Evolutionary conservation across 257 asterid species (phyloP).

Genomic region (Solanum clarkiae): DNA sequence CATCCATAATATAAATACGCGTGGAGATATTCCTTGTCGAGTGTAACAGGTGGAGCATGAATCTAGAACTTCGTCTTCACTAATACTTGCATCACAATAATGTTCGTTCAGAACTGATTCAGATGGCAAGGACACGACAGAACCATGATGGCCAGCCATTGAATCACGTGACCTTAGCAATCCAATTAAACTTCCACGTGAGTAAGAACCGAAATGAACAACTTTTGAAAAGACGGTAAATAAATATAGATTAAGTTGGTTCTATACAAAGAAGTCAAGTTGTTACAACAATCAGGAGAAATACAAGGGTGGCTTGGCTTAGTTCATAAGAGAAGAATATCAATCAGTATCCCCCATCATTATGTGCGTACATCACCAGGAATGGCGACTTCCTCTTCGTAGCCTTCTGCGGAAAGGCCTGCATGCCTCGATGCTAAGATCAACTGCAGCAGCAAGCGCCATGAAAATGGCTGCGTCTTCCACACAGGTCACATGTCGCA

Average conservation of each 20-base stretch:
- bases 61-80: not conserved
- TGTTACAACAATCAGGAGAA: not conserved
- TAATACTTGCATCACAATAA: not conserved
- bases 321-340: not conserved
- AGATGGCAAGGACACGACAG: not conserved
- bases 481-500: constrained; percentile 79
- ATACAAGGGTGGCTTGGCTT: not conserved
- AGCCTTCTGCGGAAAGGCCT: constrained; percentile 65
- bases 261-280: not conserved
- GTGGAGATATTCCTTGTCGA: not conserved
- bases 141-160: not conserved
- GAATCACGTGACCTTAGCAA: not conserved
- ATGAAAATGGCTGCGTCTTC: constrained; percentile 96
- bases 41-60: not conserved
- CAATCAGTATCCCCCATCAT: not conserved
- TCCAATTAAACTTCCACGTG: not conserved
- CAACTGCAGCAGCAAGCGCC: constrained; percentile 96
- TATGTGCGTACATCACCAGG: constrained; percentile 34
- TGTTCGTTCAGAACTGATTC: not conserved
- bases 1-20: not conserved
- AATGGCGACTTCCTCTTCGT: constrained; percentile 46
- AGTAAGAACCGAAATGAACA: not conserved
- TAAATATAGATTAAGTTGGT: not conserved
- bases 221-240: not conserved
- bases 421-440: constrained; percentile 87